Evolutionary conservation across 1,139 yeast genomes (phyloP).

Genomic region (Debaryomyces psychrophilus): DNA sequence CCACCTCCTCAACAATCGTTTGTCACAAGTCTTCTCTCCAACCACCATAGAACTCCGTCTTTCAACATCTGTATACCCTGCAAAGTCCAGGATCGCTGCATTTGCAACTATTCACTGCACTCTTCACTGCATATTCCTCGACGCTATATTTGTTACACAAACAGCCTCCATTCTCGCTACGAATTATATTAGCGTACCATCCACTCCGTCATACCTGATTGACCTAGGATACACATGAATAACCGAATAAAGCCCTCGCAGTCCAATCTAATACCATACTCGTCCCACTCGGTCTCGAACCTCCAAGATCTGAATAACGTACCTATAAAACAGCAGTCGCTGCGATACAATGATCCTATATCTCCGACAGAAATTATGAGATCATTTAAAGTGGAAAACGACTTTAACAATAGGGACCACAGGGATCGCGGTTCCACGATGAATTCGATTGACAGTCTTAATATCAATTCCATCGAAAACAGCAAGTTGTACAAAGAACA

Average conservation of each 20-base stretch:
- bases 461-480: slow-evolving; percentile 22
- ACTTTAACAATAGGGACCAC: neutral
- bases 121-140: neutral
- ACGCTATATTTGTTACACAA: slow-evolving; percentile 1
- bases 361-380: neutral
- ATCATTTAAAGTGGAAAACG: neutral
- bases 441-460: slow-evolving; percentile 26
- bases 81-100: too few relatives aligned
- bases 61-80: too few relatives aligned
- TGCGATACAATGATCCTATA: neutral
- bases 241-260: slow-evolving; percentile 1
- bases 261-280: neutral
- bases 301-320: slow-evolving; percentile 2
- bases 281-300: neutral
- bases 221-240: neutral
- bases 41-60: too few relatives aligned
- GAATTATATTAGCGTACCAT: neutral
- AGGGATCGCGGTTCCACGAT: slow-evolving; percentile 24
- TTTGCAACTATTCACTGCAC: neutral
- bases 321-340: neutral
- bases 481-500: slow-evolving; percentile 12
- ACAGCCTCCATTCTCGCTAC: neutral
- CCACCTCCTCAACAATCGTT: too few relatives aligned
- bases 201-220: neutral
- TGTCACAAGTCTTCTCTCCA: too few relatives aligned